Conservation (phyloP, 148 eudicot genomes). For the Salicornia ramosissima region DNA sequence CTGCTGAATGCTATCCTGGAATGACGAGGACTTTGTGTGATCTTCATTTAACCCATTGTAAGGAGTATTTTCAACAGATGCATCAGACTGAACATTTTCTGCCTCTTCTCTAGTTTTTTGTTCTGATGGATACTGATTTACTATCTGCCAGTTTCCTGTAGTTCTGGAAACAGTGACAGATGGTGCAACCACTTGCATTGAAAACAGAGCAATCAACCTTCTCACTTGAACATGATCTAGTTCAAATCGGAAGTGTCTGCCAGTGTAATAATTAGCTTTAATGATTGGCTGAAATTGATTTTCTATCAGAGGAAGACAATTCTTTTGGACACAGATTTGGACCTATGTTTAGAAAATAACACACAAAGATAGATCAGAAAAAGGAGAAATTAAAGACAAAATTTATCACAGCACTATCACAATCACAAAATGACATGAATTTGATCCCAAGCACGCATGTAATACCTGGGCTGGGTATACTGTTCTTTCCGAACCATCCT, state of each 20-base stretch:
- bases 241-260: slow-evolving; percentile 62
- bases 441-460: neutral
- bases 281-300: slow-evolving; percentile 59
- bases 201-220: slow-evolving; percentile 45
- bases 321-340: slow-evolving; percentile 40
- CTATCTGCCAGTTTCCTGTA: slow-evolving; percentile 26
- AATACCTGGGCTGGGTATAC: slow-evolving; percentile 78
- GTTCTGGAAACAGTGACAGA: slow-evolving; percentile 26
- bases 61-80: slow-evolving; percentile 14
- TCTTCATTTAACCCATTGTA: slow-evolving; percentile 12
- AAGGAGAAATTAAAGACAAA: neutral
- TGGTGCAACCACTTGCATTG: slow-evolving; percentile 42
- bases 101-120: slow-evolving; percentile 24
- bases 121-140: slow-evolving; percentile 20
- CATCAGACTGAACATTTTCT: slow-evolving; percentile 20
- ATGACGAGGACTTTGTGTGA: slow-evolving; percentile 25
- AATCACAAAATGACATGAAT: slow-evolving; percentile 2
- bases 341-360: slow-evolving; percentile 35
- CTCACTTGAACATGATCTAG: slow-evolving; percentile 67
- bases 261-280: slow-evolving; percentile 46
- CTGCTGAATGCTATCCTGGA: slow-evolving; percentile 23
- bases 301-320: slow-evolving; percentile 53
- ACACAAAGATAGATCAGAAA: neutral
- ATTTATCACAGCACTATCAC: neutral
- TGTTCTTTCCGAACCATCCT: slow-evolving; percentile 54